Base-by-base conservation (phyloP, 2,329 filamentous ascomycete genomes). In the Colletotrichum plurivorum region DNA sequence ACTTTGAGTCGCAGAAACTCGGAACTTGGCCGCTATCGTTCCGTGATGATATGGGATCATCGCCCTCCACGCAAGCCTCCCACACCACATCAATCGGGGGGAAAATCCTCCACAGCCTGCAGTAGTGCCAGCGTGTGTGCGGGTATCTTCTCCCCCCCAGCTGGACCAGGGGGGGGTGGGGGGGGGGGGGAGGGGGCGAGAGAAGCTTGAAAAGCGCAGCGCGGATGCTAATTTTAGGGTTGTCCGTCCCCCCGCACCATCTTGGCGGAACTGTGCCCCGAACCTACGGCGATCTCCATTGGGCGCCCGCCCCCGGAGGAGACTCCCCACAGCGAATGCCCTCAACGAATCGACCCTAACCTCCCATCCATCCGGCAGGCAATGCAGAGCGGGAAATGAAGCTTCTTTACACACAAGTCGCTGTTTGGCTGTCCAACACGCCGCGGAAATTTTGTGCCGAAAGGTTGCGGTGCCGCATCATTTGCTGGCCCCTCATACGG, bases 141-240 rank as follows among this genome's bases (percentile, higher is more conserved):
- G 25, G 56, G 55, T 55, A 20, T 25, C 49, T 13, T 51, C 5
- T 54, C 20, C 36, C 48, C 31, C 36, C 54, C 59, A 62, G 59
- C 59, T 62, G 36, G 20, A 62, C 59, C 7, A 27, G 59, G 22
- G 59, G 20, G 20, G 20, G 20, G 20, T 2, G 20, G 20, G 20
- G 20, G 20, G 20, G 20, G 20, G 20, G 20, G 20, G 20, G 22
- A 12, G 22, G 16, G 18, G 49, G 15, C 13, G 13, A 43, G 6
- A 15, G 41, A 62, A 62, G 59, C 59, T 62, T 62, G 59, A 54
- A 46, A 43, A 51, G 48, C 6, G 49, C 22, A 59, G 46, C 46
- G 66, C 60, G 53, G 46, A 60, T 69, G 61, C 66, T 69, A 69
- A 58, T 53, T 69, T 66, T 69, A 69, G 63, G 55, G 25, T 36